Percentiles rank a stretch among this genome's conserved stretches.
These are phyloP conservation scores for Lactarius quietus DNA, from an alignment of 768 basidiomycete genomes.

Conservation along the genomic window DNA sequence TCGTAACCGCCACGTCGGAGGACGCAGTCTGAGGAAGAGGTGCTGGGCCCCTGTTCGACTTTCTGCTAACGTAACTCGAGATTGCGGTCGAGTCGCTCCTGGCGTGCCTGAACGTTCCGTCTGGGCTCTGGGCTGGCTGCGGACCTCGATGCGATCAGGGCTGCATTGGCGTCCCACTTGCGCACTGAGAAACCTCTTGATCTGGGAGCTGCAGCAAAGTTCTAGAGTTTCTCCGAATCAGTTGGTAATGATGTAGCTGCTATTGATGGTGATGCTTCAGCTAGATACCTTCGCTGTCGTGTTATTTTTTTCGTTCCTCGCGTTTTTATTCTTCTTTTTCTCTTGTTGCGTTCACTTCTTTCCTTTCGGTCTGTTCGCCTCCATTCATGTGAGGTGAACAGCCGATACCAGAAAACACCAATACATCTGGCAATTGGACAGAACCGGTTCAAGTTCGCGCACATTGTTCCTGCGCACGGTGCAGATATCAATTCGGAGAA, in stretches of 20 bases:
- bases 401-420: no score
- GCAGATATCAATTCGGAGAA: no score
- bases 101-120: constrained; percentile 9
- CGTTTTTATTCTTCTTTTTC: constrained; percentile 17
- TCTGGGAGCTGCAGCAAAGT: constrained; percentile 15
- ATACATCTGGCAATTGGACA: no score
- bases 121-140: background rate
- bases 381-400: no score
- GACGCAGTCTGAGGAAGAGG: constrained; percentile 67
- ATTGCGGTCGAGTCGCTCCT: constrained; percentile 45
- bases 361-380: no score
- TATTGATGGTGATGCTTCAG: no score
- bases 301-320: background rate
- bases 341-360: background rate
- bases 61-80: constrained; percentile 68
- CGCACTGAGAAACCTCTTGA: constrained; percentile 19
- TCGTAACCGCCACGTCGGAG: constrained; percentile 66
- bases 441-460: no score
- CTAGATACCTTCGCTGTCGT: background rate
- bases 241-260: background rate
- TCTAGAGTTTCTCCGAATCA: constrained; percentile 21
- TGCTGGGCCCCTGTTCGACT: constrained; percentile 75
- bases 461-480: no score
- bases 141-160: constrained; percentile 7
- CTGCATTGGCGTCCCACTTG: constrained; percentile 6